These are phyloP conservation scores for Hyaloscypha finlandica DNA, from an alignment of 495 filamentous ascomycete genomes.

Conservation along the genomic window DNA sequence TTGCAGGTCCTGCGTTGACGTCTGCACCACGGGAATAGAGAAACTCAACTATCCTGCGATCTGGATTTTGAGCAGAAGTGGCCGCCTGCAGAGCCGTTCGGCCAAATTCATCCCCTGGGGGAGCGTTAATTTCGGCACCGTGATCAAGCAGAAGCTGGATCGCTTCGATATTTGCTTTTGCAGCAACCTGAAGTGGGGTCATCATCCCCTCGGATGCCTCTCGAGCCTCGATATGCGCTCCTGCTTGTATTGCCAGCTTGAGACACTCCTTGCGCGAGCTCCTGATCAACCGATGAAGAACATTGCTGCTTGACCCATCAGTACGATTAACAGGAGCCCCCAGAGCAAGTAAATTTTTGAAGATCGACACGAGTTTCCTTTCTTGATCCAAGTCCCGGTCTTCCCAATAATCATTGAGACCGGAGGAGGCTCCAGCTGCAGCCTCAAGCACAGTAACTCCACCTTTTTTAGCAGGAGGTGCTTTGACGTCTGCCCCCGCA, in stretches of 20 bases:
- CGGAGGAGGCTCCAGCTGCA: too few species aligned
- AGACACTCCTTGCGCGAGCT: too few species aligned
- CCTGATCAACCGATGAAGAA: too few species aligned
- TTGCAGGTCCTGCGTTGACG: slow-evolving; percentile 16
- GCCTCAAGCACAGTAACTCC: slow-evolving; percentile 19
- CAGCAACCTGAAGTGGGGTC: slow-evolving; percentile 14
- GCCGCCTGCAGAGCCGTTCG: slow-evolving; percentile 27
- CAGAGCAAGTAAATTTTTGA: too few species aligned
- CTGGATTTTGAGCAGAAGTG: too few species aligned
- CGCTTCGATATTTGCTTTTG: slow-evolving; percentile 6
- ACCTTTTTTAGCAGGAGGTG: slow-evolving; percentile 12
- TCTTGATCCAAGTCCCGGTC: too few species aligned
- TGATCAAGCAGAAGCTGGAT: slow-evolving; percentile 19
- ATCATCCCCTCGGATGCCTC: background rate
- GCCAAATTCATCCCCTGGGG: background rate
- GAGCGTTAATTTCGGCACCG: slow-evolving; percentile 23
- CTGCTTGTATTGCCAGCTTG: too few species aligned
- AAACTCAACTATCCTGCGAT: slow-evolving; percentile 2
- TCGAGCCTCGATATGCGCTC: slow-evolving; percentile 16
- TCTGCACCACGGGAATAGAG: slow-evolving; percentile 17
- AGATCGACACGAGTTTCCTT: too few species aligned
- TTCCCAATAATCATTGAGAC: too few species aligned
- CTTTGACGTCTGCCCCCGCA: slow-evolving; percentile 15
- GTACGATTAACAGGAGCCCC: too few species aligned
- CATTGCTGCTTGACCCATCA: too few species aligned